phyloP scores from a whole-genome alignment of 495 filamentous ascomycete species.

The Mytilinidion resinicola region DNA sequence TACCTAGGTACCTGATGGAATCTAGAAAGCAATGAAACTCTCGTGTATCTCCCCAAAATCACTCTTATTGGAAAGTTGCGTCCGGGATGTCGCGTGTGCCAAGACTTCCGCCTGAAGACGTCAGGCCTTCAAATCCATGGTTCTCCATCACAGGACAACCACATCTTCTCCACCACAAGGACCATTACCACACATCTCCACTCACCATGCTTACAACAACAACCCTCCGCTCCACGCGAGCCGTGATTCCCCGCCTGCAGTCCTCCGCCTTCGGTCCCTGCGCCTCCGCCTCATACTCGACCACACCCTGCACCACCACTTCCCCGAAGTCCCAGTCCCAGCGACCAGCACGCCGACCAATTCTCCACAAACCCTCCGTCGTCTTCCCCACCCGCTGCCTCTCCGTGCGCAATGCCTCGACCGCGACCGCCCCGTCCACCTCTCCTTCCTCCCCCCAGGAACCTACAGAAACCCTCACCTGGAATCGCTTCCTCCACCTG shows the following conservation, averaged over 20 bases:
- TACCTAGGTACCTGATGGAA: no score
- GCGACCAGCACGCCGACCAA: not conserved
- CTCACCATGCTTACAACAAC: slow-evolving; percentile 19
- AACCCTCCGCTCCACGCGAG: slow-evolving; percentile 14
- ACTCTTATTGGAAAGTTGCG: not conserved
- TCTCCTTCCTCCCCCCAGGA: slow-evolving; percentile 1
- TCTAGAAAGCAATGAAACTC: no score
- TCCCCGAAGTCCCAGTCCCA: slow-evolving; percentile 7
- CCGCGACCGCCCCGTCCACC: slow-evolving; percentile 8
- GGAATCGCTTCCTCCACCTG: slow-evolving; percentile 90
- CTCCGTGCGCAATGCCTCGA: slow-evolving; percentile 42
- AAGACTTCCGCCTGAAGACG: not conserved
- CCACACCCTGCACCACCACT: slow-evolving; percentile 15
- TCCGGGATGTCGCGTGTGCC: not conserved
- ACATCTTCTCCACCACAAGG: not conserved
- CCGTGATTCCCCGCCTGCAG: slow-evolving; percentile 13
- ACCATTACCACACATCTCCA: slow-evolving; percentile 6
- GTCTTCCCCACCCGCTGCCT: slow-evolving; percentile 34
- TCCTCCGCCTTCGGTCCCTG: slow-evolving; percentile 13
- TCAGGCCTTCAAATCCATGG: not conserved
- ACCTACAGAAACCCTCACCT: slow-evolving; percentile 52
- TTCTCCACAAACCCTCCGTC: not conserved
- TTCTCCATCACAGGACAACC: not conserved
- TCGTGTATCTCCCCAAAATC: no score
- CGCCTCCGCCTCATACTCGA: slow-evolving; percentile 11